Evolutionary conservation across 2,329 filamentous ascomycete species (phyloP), one percentile per base, ranked within the genome.

Genomic region (Colletotrichum sp.): DNA sequence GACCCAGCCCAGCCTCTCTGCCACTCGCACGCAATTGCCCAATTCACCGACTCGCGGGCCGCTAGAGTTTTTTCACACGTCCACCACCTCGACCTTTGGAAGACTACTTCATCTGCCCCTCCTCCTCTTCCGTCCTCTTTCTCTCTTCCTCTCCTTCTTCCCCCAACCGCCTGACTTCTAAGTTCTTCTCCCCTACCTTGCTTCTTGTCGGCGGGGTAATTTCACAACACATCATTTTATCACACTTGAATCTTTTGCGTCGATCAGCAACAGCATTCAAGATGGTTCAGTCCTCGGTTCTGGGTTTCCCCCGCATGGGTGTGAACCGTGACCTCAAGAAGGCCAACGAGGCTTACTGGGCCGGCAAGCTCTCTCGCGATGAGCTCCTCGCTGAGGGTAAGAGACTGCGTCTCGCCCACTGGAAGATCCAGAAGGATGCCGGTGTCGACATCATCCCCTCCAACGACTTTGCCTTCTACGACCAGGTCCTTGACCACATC

Each of bases 391-490:
- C 93, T 77, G 97, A 98, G 93, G 97, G 94, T 87, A 98, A 98
- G 95, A 93, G 96, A 86, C 95, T 99, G 77, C 95, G 97, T 90
- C 91, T 96, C 80, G 96, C 94, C 83, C 97, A 99, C 93, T 99
- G 97, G 97, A 96, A 98, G 90, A 98, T 99, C 89, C 97, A 99
- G 91, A 96, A 99, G 92, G 93, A 97, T 88, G 97, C 97, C 80
- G 97, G 97, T 84, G 96, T 98, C 87, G 95, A 98, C 85, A 91
- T 97, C 89, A 98, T 99, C 85, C 97, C 97, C 86, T 98, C 95
- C 94, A 99, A 99, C 87, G 97, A 99, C 93, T 99, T 99, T 85
- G 96, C 97, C 56, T 96, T 96, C 89, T 99, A 99, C 89, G 96
- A 98, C 87, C 96, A 98, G 85, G 95, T 98, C 83, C 93, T 98